phyloP scores from a whole-genome alignment of 805 yeast genomes.

The Tetrapisispora taiwanensis region DNA sequence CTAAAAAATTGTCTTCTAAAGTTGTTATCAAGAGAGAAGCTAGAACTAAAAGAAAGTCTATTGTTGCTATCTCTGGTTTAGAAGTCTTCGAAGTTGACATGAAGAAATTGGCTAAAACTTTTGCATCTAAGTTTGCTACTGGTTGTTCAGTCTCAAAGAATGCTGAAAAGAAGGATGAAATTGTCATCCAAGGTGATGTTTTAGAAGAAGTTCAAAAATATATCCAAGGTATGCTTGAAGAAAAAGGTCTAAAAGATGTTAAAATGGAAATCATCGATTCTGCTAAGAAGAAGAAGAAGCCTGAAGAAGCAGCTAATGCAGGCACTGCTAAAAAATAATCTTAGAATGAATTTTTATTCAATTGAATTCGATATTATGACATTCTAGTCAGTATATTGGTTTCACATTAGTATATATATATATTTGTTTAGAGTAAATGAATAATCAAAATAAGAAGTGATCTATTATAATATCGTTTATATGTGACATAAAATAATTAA shows the following conservation, averaged over 20 bases:
- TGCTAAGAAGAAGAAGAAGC: constrained; percentile 55
- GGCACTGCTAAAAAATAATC: not conserved
- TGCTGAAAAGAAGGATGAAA: constrained; percentile 85
- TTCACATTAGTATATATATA: not conserved
- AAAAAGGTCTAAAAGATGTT: constrained; percentile 72
- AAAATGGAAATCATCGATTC: constrained; percentile 86
- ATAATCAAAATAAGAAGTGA: too few species aligned
- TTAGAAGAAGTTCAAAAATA: constrained; percentile 82
- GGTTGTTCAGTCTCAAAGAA: constrained; percentile 89
- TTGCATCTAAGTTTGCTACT: constrained; percentile 90
- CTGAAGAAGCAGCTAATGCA: constrained; percentile 1
- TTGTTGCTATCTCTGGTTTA: constrained; percentile 75
- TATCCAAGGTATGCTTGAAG: constrained; percentile 58
- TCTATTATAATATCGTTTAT: too few species aligned
- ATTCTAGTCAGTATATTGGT: too few species aligned
- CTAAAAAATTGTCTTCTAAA: constrained; percentile 67
- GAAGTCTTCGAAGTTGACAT: constrained; percentile 83
- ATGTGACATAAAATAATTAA: not conserved
- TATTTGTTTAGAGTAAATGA: too few species aligned
- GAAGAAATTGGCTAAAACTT: constrained; percentile 84
- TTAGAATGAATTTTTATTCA: too few species aligned
- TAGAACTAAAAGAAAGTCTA: constrained; percentile 79
- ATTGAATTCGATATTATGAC: too few species aligned
- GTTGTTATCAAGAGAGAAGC: constrained; percentile 79
- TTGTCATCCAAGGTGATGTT: constrained; percentile 89